Evolutionary conservation across 441 rosid species (phyloP), one percentile per base, ranked within the genome.

Genomic region (Biscutella laevigata): DNA sequence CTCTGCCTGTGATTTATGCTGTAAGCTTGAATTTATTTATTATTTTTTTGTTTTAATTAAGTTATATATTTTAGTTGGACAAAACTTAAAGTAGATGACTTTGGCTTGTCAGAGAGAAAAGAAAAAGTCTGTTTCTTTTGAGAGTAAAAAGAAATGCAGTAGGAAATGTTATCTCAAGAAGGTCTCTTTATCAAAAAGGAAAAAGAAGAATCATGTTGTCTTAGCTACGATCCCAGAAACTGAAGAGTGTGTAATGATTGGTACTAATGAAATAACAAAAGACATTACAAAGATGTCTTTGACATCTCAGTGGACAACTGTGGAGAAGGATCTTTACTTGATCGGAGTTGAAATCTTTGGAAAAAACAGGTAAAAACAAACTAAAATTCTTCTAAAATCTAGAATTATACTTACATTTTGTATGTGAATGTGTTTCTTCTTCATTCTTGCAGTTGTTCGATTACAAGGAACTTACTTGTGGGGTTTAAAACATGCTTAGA

Each of bases 401-500:
- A 12, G 28, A 28, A 47, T n/a, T 29, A 30, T 24, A 47, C 41
- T 57, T 10, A 41, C 4, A n/a, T 26, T 4, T 57, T 24, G n/a
- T 30, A 30, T 61, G 35, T 56, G 48, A 57, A 6, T 47, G 27
- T 62, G 49, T 1, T 39, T 34, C 41, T 63, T 36, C 44, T n/a
- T n/a, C n/a, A n/a, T n/a, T n/a, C n/a, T n/a, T n/a, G 73, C 84
- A 90, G 97, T 66, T 90, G 97, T 77, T 83, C 78, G 45, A 84
- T 90, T 43, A 72, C 84, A 47, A 78, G 72, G 68, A 90, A 86
- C 70, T 20, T 82, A 54, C 88, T 86, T 58, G 57, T 71, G 67
- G 91, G 82, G 46, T 61, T 75, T 63, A 90, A 81, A 78, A 81
- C 86, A 67, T 90, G 97, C 61, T 40, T 68, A 38, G 95, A 90